These are phyloP conservation scores for Yamadazyma sp. DNA, from an alignment of 805 yeast genomes.

Conservation along the genomic window DNA sequence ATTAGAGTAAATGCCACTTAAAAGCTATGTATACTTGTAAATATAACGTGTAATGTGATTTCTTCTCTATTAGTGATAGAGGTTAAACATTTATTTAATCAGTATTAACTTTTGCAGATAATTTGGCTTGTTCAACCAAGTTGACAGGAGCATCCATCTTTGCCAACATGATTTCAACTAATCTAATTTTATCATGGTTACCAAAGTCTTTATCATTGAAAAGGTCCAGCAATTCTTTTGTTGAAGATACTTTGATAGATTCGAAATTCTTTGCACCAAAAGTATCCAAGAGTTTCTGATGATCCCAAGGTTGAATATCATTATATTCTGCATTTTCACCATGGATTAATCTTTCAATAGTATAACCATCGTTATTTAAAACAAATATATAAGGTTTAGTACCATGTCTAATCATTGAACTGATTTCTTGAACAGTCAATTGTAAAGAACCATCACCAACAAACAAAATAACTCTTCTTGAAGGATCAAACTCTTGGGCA, in stretches of 20 bases:
- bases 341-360: slow-evolving; percentile 39
- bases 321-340: slow-evolving; percentile 35
- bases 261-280: slow-evolving; percentile 32
- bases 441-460: slow-evolving; percentile 44
- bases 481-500: slow-evolving; percentile 29
- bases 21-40: no score
- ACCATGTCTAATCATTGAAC: slow-evolving; percentile 34
- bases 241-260: slow-evolving; percentile 21
- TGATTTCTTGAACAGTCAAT: slow-evolving; percentile 39
- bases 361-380: slow-evolving; percentile 39
- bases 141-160: slow-evolving; percentile 37
- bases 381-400: slow-evolving; percentile 36
- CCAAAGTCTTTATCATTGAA: slow-evolving; percentile 26
- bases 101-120: slow-evolving; percentile 26
- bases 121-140: slow-evolving; percentile 34
- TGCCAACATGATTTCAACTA: slow-evolving; percentile 35
- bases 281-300: slow-evolving; percentile 28
- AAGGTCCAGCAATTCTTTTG: slow-evolving; percentile 23
- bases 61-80: no score
- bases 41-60: no score
- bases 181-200: slow-evolving; percentile 28
- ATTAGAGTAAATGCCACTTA: background rate
- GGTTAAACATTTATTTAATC: no score
- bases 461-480: slow-evolving; percentile 34
- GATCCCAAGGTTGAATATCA: slow-evolving; percentile 39